A percentile compares a stretch with the other conserved stretches of the same genome.
Conservation (phyloP, 441 rosid genomes). For the Populus hybrid region DNA sequence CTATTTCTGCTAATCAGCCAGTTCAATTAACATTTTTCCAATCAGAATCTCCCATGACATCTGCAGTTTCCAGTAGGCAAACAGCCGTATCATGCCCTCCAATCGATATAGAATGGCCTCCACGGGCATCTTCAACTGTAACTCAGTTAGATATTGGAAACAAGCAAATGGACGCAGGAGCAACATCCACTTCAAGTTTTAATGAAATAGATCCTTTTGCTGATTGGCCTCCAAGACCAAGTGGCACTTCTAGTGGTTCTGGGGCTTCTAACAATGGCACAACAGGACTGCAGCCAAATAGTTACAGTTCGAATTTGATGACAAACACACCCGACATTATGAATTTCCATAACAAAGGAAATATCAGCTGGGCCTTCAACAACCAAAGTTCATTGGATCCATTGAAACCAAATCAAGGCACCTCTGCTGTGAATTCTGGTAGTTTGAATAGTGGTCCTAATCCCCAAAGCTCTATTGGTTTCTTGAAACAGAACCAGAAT, state of each 20-base stretch:
- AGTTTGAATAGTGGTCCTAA: constrained; percentile 26
- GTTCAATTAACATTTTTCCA: constrained; percentile 37
- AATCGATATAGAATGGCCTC: constrained; percentile 91
- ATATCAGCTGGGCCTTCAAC: constrained; percentile 53
- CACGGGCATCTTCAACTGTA: constrained; percentile 44
- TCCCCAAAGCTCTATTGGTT: constrained; percentile 49
- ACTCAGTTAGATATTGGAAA: constrained; percentile 35
- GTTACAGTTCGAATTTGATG: constrained; percentile 29
- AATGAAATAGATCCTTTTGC: constrained; percentile 87
- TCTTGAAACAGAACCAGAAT: constrained; percentile 55
- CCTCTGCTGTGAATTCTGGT: constrained; percentile 31
- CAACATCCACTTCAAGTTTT: constrained; percentile 46
- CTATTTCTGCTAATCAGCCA: constrained; percentile 32
- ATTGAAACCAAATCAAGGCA: constrained; percentile 31
- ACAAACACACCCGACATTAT: constrained; percentile 27
- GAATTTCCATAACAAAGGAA: constrained; percentile 35
- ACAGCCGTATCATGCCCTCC: constrained; percentile 53
- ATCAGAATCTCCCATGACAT: constrained; percentile 36
- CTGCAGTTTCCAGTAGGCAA: constrained; percentile 42
- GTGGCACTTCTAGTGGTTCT: constrained; percentile 29
- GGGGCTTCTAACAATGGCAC: constrained; percentile 41
- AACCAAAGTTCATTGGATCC: constrained; percentile 37
- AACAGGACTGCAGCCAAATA: constrained; percentile 20
- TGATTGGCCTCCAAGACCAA: constrained; percentile 75
- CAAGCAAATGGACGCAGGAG: constrained; percentile 36